A percentile compares a stretch with the other conserved stretches of the same genome.
phyloP scores from a whole-genome alignment of 495 filamentous ascomycete genomes.

The Glutinoglossum americanum region DNA sequence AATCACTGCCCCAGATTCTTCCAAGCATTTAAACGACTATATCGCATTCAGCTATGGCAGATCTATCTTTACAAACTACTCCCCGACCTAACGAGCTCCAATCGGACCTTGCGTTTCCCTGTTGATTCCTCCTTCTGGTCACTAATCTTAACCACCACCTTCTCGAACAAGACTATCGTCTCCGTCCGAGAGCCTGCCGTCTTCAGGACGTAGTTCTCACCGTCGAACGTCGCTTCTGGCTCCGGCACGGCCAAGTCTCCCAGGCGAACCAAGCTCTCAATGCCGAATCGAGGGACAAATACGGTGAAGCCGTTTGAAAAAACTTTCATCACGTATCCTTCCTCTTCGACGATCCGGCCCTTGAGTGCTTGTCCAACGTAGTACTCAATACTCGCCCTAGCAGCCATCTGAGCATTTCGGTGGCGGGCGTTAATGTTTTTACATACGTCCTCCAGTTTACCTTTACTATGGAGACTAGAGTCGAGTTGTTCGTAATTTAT shows the following conservation, averaged over 20 bases:
- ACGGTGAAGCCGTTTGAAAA: conserved; percentile 95
- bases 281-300: conserved; percentile 84
- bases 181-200: conserved; percentile 15
- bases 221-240: conserved; percentile 55
- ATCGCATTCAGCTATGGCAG: too few relatives aligned
- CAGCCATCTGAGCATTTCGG: conserved; percentile 88
- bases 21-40: too few relatives aligned
- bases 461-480: conserved; percentile 41
- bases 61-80: neutral
- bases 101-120: conserved; percentile 73
- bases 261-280: conserved; percentile 74
- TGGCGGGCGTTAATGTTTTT: conserved; percentile 96
- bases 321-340: conserved; percentile 88
- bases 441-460: conserved; percentile 77
- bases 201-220: conserved; percentile 52
- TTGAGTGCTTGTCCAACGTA: conserved; percentile 93
- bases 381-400: conserved; percentile 80
- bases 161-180: conserved; percentile 66
- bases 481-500: conserved; percentile 78
- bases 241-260: conserved; percentile 35
- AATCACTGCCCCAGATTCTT: too few relatives aligned
- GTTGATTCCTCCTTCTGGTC: conserved; percentile 84
- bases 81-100: conserved; percentile 32
- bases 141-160: conserved; percentile 66
- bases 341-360: conserved; percentile 33